phyloP scores from a whole-genome alignment of 192 early-diverging fungal species.

The Cladochytrium replicatum region DNA sequence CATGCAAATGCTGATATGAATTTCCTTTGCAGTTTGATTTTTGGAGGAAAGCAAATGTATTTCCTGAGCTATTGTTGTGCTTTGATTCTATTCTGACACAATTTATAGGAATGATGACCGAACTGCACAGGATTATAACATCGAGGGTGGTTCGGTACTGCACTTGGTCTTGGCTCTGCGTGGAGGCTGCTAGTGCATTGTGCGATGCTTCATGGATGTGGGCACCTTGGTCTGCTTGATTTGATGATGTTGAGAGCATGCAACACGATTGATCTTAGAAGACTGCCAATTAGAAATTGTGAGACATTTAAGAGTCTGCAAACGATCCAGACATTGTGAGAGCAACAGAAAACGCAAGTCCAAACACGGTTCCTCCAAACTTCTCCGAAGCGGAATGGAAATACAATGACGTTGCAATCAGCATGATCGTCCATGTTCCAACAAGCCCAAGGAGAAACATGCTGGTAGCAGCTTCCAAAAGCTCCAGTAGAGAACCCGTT shows the following conservation, averaged over 20 bases:
- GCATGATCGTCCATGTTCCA: constrained; percentile 58
- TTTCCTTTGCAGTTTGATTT: constrained; percentile 58
- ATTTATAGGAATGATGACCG: constrained; percentile 66
- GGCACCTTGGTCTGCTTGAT: too few species aligned
- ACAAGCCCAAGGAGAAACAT: too few species aligned
- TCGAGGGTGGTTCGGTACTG: constrained; percentile 71
- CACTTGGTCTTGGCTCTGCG: constrained; percentile 93
- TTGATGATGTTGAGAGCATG: too few species aligned
- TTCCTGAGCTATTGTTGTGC: constrained; percentile 15
- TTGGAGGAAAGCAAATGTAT: constrained; percentile 89
- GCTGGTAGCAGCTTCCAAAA: too few species aligned
- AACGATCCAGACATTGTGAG: too few species aligned
- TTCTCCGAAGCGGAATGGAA: constrained; percentile 67
- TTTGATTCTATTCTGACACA: not conserved
- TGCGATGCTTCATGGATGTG: too few species aligned
- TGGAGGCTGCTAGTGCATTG: constrained; percentile 48
- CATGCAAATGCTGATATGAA: not conserved
- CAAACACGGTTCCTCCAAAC: constrained; percentile 57
- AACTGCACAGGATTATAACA: constrained; percentile 52
- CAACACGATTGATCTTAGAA: too few species aligned
- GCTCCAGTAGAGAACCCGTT: not conserved
- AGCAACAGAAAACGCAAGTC: constrained; percentile 61
- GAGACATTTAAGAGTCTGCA: too few species aligned
- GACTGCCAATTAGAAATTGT: too few species aligned
- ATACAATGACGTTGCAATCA: constrained; percentile 65